phyloP scores from a whole-genome alignment of 2,329 filamentous ascomycete species.

The Trichoderma sp. region DNA sequence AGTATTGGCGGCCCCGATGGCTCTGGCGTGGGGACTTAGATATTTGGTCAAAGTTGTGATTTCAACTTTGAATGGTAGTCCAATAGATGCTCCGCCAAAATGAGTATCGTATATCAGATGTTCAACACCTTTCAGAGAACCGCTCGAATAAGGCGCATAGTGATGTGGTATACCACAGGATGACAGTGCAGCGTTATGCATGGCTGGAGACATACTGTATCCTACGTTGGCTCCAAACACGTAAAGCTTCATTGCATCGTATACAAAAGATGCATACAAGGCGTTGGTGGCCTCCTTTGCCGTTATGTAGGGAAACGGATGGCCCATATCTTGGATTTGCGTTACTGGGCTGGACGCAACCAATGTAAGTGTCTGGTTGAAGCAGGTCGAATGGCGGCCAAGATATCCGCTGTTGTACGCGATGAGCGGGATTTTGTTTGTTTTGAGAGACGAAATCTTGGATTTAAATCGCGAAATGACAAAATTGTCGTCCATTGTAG shows the following conservation, averaged over 20 bases:
- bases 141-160: constrained; percentile 12
- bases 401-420: constrained; percentile 8
- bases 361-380: constrained; percentile 15
- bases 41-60: constrained; percentile 13
- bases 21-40: constrained; percentile 13
- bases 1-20: constrained; percentile 21
- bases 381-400: constrained; percentile 9
- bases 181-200: constrained; percentile 16
- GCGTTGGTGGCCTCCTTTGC: constrained; percentile 17
- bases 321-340: background rate
- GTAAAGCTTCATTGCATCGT: constrained; percentile 17
- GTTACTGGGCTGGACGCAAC: background rate
- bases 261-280: constrained; percentile 14
- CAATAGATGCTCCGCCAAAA: constrained; percentile 19
- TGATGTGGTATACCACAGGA: constrained; percentile 9
- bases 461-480: background rate
- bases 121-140: constrained; percentile 1
- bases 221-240: constrained; percentile 20
- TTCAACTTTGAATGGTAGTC: constrained; percentile 18
- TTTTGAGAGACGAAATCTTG: background rate
- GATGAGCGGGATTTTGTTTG: constrained; percentile 8
- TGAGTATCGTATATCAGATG: constrained; percentile 8
- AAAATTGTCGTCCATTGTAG: constrained; percentile 13
- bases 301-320: constrained; percentile 6
- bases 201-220: constrained; percentile 22